phyloP scores from a whole-genome alignment of 106 monocot species.

The Allium fistulosum region DNA sequence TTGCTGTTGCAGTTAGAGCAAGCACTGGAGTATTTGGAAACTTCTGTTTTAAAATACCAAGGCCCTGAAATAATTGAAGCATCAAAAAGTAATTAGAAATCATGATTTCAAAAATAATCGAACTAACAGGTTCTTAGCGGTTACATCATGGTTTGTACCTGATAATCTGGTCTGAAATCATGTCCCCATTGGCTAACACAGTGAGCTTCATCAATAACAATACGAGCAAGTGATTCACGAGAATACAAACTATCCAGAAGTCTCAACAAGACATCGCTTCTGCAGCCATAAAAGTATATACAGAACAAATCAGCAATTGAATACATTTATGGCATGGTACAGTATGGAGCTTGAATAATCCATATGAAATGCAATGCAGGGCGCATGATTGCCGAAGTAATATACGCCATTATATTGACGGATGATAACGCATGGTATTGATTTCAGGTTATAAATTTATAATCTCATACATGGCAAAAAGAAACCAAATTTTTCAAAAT shows the following conservation, averaged over 20 bases:
- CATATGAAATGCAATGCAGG: too few relatives aligned
- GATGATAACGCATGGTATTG: too few relatives aligned
- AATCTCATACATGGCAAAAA: too few relatives aligned
- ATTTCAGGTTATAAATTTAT: too few relatives aligned
- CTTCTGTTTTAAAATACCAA: constrained; percentile 93
- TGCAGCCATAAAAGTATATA: constrained; percentile 19
- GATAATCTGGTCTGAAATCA: constrained; percentile 98
- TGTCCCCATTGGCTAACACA: constrained; percentile 99
- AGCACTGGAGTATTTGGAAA: constrained; percentile 80
- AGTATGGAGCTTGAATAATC: not conserved
- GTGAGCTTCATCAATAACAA: constrained; percentile 99
- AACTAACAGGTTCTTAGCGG: too few relatives aligned
- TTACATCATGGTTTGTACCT: constrained; percentile 38
- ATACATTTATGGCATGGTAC: not conserved
- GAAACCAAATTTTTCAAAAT: too few relatives aligned
- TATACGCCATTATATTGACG: too few relatives aligned
- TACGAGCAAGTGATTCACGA: constrained; percentile 69
- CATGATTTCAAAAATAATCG: too few relatives aligned
- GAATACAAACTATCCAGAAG: constrained; percentile 69
- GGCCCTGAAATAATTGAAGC: constrained; percentile 39
- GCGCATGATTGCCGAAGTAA: too few relatives aligned
- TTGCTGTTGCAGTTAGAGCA: constrained; percentile 98
- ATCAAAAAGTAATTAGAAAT: not conserved
- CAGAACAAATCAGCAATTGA: not conserved
- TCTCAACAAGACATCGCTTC: constrained; percentile 86